Base-by-base conservation (phyloP, 1,284 basidiomycete species). In the Tylopilus sp. region DNA sequence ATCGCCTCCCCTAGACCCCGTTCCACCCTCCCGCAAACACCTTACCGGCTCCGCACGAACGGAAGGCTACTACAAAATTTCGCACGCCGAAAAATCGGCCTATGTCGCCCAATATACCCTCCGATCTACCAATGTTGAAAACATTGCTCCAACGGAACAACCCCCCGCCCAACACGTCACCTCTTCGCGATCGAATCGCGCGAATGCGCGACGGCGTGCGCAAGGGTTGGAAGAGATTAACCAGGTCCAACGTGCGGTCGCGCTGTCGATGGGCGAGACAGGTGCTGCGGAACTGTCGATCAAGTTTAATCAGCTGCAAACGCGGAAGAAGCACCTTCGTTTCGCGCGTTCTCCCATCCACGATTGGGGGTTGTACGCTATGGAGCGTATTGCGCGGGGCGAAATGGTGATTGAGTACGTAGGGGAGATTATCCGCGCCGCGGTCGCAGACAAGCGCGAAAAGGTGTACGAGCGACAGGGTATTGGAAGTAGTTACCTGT, bases 361-460 rank as follows among this genome's bases (percentile, higher is more conserved):
- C 68, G 95, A 97, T 59, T 99, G 96, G 89, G 96, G 97, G 5
- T 67, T 99, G 61, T 97, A 96, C 65, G 92, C 94, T 28, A 89
- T 95, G 84, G 93, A 97, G 74, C 83, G 84, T 62, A 98, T 99
- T 60, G 84, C 90, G 13, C 76, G 83, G 18, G 93, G 94, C 6
- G 97, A 99, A 71, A 98, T 99, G 93, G 96, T 99, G 37, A 98
- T 99, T 71, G 97, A 99, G 73, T 99, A 99, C 63, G 97, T 99
- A 9, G 97, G 97, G 29, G 97, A 99, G 75, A 80, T 98, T 53
- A 90, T 97, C 55, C 81, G 97, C 21, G 92, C 95, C 48, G 89
- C 92, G 59, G 93, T 99, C 5, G 96, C 97, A 23, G 97, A 99
- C 65, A 91, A 95, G 67, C 80, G 97, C 46, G 97, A 99, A 74